Base-by-base conservation (phyloP, 2,329 filamentous ascomycete species). In the Apiospora saccharicola region DNA sequence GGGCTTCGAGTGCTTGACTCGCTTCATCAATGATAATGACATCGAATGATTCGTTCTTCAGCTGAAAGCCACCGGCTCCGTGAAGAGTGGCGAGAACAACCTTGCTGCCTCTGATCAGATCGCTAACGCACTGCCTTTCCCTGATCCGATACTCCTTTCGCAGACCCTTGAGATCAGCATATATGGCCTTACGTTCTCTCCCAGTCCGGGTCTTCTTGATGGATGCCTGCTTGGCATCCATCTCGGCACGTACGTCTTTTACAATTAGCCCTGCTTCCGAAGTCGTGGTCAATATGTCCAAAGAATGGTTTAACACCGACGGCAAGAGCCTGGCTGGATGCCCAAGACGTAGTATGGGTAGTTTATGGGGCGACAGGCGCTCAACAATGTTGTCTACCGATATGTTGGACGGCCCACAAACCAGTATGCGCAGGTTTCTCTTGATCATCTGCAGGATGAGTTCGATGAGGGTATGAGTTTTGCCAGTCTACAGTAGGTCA, bases 341-440 rank as follows among this genome's bases (percentile, higher is more conserved):
- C 0, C 96, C 96, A 0, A 99, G 89, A 1, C 96, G 92, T 47
- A 98, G 89, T 77, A 98, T 94, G 0, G 94, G 92, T 1, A 98
- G 87, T 78, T 94, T 95, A 81, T 95, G 93, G 0, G 93, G 91
- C 1, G 95, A 90, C 1, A 98, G 88, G 10, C 96, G 91, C 83
- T 99, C 96, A 12, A 98, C 95, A 72, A 99, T 97, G 79, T 99
- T 99, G 87, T 99, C 96, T 0, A 99, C 96, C 0, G 94, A 96
- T 77, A 99, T 95, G 80, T 99, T 99, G 43, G 94, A 98, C 0
- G 96, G 96, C 0, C 96, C 96, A 78, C 96, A 98, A n/a, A 98
- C 96, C 1, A 98, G 87, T 14, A 98, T 86, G 1, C 95, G 90
- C 71, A 92, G 88, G 46, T 91, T 89, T 34, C 90, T 89, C 79